Conservation (phyloP, 75 land plant species). For the Sequoia sempervirens region DNA sequence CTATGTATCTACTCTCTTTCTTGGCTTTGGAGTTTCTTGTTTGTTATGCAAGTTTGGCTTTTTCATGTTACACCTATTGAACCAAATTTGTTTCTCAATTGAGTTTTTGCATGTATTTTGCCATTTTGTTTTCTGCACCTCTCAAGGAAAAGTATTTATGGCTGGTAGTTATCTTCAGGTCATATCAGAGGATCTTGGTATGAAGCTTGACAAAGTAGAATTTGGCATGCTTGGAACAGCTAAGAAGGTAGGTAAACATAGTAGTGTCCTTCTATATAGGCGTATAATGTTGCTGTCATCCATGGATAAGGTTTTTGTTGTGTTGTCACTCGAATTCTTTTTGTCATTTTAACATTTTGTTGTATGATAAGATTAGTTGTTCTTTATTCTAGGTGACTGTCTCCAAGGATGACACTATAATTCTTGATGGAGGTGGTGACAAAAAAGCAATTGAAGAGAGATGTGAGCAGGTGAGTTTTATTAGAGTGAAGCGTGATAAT, state of each 20-base stretch:
- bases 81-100: not conserved
- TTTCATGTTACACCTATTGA: not conserved
- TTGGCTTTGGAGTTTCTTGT: not conserved
- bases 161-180: constrained; percentile 34
- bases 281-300: not conserved
- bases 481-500: not conserved
- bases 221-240: constrained; percentile 68
- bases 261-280: not conserved
- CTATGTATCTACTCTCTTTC: not conserved
- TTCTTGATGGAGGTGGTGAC: constrained; percentile 84
- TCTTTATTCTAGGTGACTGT: constrained; percentile 44
- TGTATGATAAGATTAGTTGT: not conserved
- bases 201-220: constrained; percentile 78
- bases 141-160: not conserved
- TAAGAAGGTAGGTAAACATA: constrained; percentile 56
- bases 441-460: constrained; percentile 70
- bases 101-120: not conserved
- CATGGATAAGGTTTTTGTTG: not conserved
- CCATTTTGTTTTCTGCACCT: not conserved
- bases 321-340: not conserved
- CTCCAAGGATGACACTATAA: constrained; percentile 78
- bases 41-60: not conserved
- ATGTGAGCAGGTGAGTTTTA: constrained; percentile 62
- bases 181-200: constrained; percentile 76
- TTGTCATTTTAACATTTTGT: not conserved